A percentile compares a stretch with the other conserved stretches of the same genome.
Conservation (phyloP, 495 filamentous ascomycete species). For the Echria macrotheca region DNA sequence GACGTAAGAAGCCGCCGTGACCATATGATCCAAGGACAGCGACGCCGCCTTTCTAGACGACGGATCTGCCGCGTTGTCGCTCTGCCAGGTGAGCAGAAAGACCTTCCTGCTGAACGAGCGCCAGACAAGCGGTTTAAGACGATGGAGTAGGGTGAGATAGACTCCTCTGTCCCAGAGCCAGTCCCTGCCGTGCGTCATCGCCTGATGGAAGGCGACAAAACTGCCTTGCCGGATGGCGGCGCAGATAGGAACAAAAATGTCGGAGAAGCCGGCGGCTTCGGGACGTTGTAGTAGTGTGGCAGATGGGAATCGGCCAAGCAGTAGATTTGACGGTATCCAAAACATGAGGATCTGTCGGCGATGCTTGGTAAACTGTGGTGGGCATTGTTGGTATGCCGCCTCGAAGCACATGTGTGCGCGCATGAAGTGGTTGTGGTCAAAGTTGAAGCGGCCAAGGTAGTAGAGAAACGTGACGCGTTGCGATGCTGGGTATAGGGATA, state of each 20-base stretch:
- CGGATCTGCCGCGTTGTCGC: constrained; percentile 27
- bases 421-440: constrained; percentile 74
- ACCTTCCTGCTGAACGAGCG: constrained; percentile 72
- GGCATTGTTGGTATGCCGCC: constrained; percentile 74
- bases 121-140: constrained; percentile 79
- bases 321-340: constrained; percentile 74
- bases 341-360: constrained; percentile 77
- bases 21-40: constrained; percentile 50
- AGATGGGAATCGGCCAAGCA: constrained; percentile 81
- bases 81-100: constrained; percentile 54
- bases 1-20: constrained; percentile 44
- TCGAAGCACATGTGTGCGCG: constrained; percentile 68
- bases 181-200: constrained; percentile 46
- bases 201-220: constrained; percentile 67
- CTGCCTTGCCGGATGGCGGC: constrained; percentile 71
- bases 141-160: constrained; percentile 62
- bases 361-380: constrained; percentile 59
- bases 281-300: constrained; percentile 56
- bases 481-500: constrained; percentile 74
- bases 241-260: constrained; percentile 70
- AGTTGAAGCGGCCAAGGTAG: constrained; percentile 86
- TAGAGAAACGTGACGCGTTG: constrained; percentile 90
- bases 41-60: constrained; percentile 46
- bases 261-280: constrained; percentile 64
- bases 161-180: constrained; percentile 79